These are phyloP conservation scores for Sindora glabra DNA, from an alignment of 306 rosid species.

Conservation along the genomic window DNA sequence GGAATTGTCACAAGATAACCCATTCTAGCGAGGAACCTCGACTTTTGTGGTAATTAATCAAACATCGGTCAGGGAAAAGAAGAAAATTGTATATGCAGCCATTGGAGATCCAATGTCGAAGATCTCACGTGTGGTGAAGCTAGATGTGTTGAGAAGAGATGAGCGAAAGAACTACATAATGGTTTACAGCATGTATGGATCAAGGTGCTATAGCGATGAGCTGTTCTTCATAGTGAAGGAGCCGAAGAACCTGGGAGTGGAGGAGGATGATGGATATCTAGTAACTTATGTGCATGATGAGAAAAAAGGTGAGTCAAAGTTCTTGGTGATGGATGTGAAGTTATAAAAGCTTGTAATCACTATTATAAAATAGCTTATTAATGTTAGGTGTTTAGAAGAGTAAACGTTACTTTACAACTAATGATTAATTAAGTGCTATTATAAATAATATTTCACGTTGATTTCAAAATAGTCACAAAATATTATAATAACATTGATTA, in stretches of 20 bases:
- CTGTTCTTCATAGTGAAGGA: constrained; percentile 45
- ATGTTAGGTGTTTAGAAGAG: too few species aligned
- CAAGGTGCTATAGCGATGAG: constrained; percentile 42
- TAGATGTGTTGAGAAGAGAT: constrained; percentile 31
- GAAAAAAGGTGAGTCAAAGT: constrained; percentile 32
- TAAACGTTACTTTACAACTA: too few species aligned
- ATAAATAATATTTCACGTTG: too few species aligned
- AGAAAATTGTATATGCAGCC: constrained; percentile 36
- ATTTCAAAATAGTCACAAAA: too few species aligned
- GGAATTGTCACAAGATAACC: constrained; percentile 47
- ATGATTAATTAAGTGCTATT: too few species aligned
- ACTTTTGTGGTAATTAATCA: constrained; percentile 40
- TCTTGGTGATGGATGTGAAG: constrained; percentile 50
- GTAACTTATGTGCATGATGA: constrained; percentile 42
- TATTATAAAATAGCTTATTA: too few species aligned
- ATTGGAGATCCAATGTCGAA: constrained; percentile 55
- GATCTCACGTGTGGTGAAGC: constrained; percentile 47
- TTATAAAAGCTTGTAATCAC: constrained; percentile 41
- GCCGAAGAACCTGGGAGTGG: background rate
- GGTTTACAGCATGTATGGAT: constrained; percentile 34
- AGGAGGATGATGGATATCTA: constrained; percentile 42
- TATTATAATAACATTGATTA: too few species aligned
- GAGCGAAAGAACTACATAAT: constrained; percentile 33
- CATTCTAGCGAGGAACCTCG: constrained; percentile 38
- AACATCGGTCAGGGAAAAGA: constrained; percentile 26